Conservation (phyloP, 208 protist genomes). For the Trypanosoma boissoni region DNA sequence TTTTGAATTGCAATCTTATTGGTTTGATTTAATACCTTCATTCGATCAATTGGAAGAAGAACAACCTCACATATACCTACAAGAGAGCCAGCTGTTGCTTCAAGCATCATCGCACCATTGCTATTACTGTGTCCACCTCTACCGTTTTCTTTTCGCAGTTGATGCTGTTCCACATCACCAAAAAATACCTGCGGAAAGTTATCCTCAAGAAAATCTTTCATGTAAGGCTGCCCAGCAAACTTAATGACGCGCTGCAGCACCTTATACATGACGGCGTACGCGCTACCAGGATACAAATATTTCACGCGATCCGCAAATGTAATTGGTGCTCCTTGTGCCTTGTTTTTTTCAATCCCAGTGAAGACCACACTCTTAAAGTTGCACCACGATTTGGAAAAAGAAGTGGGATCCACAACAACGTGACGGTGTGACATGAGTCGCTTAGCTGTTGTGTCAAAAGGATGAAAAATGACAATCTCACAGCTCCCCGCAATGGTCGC, state of each 20-base stretch:
- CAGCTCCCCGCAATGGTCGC: slow-evolving; percentile 62
- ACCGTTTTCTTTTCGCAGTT: slow-evolving; percentile 10
- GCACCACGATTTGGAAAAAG: slow-evolving; percentile 20
- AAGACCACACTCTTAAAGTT: slow-evolving; percentile 52
- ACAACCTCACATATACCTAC: slow-evolving; percentile 60
- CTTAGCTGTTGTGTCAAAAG: slow-evolving; percentile 85
- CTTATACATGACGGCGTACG: slow-evolving; percentile 75
- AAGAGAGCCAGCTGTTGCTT: slow-evolving; percentile 50
- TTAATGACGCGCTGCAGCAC: slow-evolving; percentile 74
- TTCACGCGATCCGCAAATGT: slow-evolving; percentile 35
- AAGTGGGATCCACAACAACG: slow-evolving; percentile 39
- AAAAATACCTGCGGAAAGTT: slow-evolving; percentile 36
- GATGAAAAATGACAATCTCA: slow-evolving; percentile 84
- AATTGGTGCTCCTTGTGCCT: slow-evolving; percentile 22
- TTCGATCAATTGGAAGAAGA: slow-evolving; percentile 74
- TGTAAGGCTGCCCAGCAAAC: slow-evolving; percentile 78
- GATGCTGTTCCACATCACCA: background rate
- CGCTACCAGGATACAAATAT: slow-evolving; percentile 73
- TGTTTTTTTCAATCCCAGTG: slow-evolving; percentile 30
- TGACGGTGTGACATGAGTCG: slow-evolving; percentile 74
- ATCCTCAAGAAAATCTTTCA: slow-evolving; percentile 53
- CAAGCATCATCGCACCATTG: slow-evolving; percentile 42
- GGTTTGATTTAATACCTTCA: slow-evolving; percentile 80
- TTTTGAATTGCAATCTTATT: slow-evolving; percentile 46
- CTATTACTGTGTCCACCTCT: slow-evolving; percentile 16